phyloP scores from a whole-genome alignment of 306 rosid species.

The Alnus glutinosa region DNA sequence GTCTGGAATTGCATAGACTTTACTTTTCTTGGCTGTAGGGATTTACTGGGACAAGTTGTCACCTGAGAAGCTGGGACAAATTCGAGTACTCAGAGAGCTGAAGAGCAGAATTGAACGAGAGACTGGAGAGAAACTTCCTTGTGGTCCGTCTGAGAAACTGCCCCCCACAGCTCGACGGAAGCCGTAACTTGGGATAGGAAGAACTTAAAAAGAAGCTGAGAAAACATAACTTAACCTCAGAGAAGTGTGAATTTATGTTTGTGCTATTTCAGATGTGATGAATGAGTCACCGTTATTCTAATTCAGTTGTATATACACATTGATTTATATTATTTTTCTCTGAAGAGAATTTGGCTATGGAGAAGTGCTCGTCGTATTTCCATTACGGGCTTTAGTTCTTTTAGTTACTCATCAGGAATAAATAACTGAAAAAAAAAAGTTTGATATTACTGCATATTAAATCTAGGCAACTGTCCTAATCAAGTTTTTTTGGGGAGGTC shows the following conservation, averaged over 20 bases:
- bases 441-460: too few relatives aligned
- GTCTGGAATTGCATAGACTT: not conserved
- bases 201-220: not conserved
- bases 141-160: conserved; percentile 76
- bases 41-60: conserved; percentile 95
- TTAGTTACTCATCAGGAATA: too few relatives aligned
- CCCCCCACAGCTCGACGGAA: conserved; percentile 76
- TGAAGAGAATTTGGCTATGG: not conserved
- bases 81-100: conserved; percentile 78
- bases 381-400: not conserved
- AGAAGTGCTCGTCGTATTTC: not conserved
- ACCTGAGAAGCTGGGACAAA: conserved; percentile 84
- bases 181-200: conserved; percentile 27
- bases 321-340: too few relatives aligned
- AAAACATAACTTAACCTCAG: not conserved
- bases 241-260: not conserved
- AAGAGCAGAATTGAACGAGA: conserved; percentile 67
- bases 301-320: not conserved
- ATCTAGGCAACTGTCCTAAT: too few relatives aligned
- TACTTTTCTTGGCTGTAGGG: conserved; percentile 39
- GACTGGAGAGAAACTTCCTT: conserved; percentile 69
- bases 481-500: too few relatives aligned
- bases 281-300: not conserved
- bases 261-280: not conserved
- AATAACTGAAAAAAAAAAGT: too few relatives aligned